Base-by-base conservation (phyloP, 352 stramenopile species). In the Globisporangium yorkense region DNA sequence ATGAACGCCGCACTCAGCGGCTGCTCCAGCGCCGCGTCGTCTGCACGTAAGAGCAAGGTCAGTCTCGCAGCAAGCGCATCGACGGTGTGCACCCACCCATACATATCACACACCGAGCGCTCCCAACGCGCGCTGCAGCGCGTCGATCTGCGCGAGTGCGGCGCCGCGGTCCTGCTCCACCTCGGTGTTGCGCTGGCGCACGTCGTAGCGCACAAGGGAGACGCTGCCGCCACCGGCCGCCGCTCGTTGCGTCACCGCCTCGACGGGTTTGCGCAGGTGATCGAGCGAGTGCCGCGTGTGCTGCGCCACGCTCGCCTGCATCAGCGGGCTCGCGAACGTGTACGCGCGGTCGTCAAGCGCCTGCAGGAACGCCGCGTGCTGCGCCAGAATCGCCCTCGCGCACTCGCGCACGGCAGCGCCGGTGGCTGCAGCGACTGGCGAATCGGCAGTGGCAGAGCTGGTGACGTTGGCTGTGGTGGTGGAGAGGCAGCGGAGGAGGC, bases 231-330 rank as follows among this genome's bases (percentile, higher is more conserved):
- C 35, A 15, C 2, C 31, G 5, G 48, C 33, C 2, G 8, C 33
- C 33, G 33, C 33, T 3, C 8, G 33, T 9, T 39, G 37, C 0
- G 50, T 16, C 21, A 77, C 56, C 5, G 70, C 61, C 56, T 88
- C 80, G 1, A 93, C 37, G 0, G 83, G 82, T 51, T 89, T 92
- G 21, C 77, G 70, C 37, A 94, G 46, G 54, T 94, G 85, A 59
- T 94, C 83, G 2, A 94, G 71, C 31, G 83, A 81, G 62, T 94
- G 85, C 39, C 85, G 83, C 33, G 80, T 84, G 66, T 94, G 85
- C 56, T 87, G 77, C 0, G 80, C 85, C 7, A 92, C 65, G 7
- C 77, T 80, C 13, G 65, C 79, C 47, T 84, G 66, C 41, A 92
- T 20, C 10, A 91, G 63, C 18, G 81, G 66, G 51, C 83, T 91